A percentile compares a stretch with the other conserved stretches of the same genome.
Evolutionary conservation across 2,329 filamentous ascomycete species (phyloP).

Genomic region (Botryotinia calthae): DNA sequence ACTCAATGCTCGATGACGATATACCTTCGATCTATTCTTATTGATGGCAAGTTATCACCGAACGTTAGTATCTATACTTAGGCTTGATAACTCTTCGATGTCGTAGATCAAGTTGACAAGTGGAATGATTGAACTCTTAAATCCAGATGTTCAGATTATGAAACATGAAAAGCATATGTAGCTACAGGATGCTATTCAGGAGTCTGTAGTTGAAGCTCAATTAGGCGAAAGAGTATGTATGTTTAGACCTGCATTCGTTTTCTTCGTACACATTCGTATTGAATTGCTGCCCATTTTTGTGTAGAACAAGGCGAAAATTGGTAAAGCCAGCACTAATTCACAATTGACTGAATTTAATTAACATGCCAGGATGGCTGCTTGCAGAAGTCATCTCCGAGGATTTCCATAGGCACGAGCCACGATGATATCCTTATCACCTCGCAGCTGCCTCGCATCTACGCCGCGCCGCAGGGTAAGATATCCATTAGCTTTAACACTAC

Average conservation of each 20-base stretch:
- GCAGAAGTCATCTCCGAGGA: slow-evolving; percentile 22
- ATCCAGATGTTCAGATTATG: neutral
- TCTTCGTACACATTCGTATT: neutral
- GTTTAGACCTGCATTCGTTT: neutral
- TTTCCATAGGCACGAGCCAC: slow-evolving; percentile 20
- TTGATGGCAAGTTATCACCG: neutral
- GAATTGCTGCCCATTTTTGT: neutral
- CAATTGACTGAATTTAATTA: neutral
- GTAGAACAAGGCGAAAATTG: neutral
- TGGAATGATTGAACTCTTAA: neutral
- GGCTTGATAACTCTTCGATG: neutral
- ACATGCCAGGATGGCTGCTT: slow-evolving; percentile 10
- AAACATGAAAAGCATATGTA: neutral
- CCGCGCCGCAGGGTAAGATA: slow-evolving; percentile 18
- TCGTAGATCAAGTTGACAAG: neutral
- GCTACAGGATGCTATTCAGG: neutral
- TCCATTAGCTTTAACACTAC: slow-evolving; percentile 2
- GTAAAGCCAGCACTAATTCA: neutral
- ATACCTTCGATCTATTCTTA: neutral
- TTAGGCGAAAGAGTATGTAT: neutral
- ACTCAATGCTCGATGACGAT: slow-evolving; percentile 26
- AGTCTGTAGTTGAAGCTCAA: neutral
- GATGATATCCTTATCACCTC: slow-evolving; percentile 20
- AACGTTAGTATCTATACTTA: neutral
- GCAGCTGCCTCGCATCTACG: slow-evolving; percentile 17